Percentiles rank a stretch among this genome's conserved stretches.
These are phyloP conservation scores for Daldinia vernicosa DNA, from an alignment of 495 filamentous ascomycete genomes.

Conservation along the genomic window DNA sequence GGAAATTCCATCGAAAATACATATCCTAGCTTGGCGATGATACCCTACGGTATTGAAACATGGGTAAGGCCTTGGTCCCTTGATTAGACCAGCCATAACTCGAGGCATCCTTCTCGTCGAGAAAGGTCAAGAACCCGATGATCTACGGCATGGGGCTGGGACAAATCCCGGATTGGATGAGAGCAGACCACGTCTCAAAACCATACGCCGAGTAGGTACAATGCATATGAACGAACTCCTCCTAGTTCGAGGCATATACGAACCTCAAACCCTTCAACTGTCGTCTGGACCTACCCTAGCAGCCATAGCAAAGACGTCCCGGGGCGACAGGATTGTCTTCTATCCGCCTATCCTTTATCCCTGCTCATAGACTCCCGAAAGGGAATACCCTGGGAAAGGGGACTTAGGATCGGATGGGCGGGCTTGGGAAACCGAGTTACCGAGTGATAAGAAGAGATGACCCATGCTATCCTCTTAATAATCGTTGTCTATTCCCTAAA, in stretches of 20 bases:
- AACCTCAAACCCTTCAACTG: background rate
- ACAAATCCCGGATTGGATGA: slow-evolving; percentile 31
- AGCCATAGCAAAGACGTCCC: background rate
- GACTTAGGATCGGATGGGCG: background rate
- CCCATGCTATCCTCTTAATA: background rate
- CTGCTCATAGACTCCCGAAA: background rate
- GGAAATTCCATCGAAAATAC: slow-evolving; percentile 28
- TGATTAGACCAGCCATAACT: slow-evolving; percentile 10
- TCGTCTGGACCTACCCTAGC: background rate
- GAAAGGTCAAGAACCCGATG: slow-evolving; percentile 9
- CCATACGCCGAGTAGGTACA: slow-evolving; percentile 7
- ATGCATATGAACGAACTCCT: slow-evolving; percentile 10
- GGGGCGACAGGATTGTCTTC: background rate
- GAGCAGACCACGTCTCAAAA: slow-evolving; percentile 33
- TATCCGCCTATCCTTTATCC: background rate
- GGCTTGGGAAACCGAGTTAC: background rate
- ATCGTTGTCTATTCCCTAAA: background rate
- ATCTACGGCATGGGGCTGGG: slow-evolving; percentile 32
- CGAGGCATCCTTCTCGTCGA: slow-evolving; percentile 14
- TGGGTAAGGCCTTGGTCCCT: slow-evolving; percentile 3
- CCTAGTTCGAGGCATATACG: background rate
- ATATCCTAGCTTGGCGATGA: slow-evolving; percentile 16
- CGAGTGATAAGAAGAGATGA: background rate
- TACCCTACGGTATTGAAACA: slow-evolving; percentile 15
- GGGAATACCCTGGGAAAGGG: slow-evolving; percentile 1